A percentile compares a stretch with the other conserved stretches of the same genome.
These are phyloP conservation scores for Tuber indicum DNA, from an alignment of 495 filamentous ascomycete species.

Conservation along the genomic window DNA sequence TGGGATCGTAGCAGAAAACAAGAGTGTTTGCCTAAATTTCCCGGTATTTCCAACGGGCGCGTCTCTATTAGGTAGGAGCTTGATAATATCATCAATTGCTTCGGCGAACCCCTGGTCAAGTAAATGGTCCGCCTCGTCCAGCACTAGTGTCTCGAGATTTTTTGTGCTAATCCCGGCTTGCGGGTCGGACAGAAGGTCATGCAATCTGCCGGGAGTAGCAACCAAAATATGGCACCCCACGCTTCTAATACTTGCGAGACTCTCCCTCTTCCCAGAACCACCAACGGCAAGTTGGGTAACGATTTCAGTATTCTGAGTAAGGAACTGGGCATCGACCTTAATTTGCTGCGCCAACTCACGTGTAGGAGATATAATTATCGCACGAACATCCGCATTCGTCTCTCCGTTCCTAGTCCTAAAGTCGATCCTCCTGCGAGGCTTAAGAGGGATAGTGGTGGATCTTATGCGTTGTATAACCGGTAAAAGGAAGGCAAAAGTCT, in stretches of 20 bases:
- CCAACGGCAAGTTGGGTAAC: conserved; percentile 82
- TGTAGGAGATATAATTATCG: conserved; percentile 88
- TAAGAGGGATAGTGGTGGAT: conserved; percentile 32
- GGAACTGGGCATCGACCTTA: conserved; percentile 66
- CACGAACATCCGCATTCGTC: conserved; percentile 61
- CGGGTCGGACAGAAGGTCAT: conserved; percentile 72
- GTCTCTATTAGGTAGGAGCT: conserved; percentile 55
- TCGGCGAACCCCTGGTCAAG: conserved; percentile 82
- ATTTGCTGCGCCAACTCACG: conserved; percentile 95
- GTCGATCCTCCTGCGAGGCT: conserved; percentile 43
- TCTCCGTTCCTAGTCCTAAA: conserved; percentile 33
- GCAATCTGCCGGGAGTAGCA: conserved; percentile 81
- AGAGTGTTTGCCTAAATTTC: conserved; percentile 73
- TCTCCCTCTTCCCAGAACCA: conserved; percentile 64
- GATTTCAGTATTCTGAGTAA: conserved; percentile 61
- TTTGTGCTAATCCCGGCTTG: conserved; percentile 61
- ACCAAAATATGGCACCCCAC: conserved; percentile 85
- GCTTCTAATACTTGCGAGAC: conserved; percentile 56
- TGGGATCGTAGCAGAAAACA: conserved; percentile 91
- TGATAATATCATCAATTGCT: conserved; percentile 65
- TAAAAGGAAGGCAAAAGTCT: conserved; percentile 76
- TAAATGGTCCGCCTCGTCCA: conserved; percentile 92
- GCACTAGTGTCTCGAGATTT: conserved; percentile 67
- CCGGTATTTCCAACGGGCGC: conserved; percentile 36
- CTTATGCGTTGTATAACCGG: conserved; percentile 69